Evolutionary conservation across 2,329 filamentous ascomycete species (phyloP), one percentile per base, ranked within the genome.

Genomic region (Pseudodiploospora longispora): DNA sequence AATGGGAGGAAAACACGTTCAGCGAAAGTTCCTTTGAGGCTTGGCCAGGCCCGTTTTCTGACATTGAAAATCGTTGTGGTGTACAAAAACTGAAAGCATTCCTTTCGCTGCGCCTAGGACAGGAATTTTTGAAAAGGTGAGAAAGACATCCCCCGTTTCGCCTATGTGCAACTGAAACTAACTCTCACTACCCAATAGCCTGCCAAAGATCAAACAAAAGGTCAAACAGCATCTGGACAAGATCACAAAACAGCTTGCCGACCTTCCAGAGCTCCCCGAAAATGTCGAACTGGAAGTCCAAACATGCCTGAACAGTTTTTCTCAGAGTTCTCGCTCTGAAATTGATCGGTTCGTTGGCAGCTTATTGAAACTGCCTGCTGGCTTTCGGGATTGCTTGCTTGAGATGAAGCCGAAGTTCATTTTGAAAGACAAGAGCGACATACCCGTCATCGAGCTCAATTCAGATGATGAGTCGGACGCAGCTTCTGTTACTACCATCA

Each of bases 251-350:
- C 66, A 83, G 44, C 69, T 94, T 0, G 50, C 59, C 0, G 64
- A 63, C 0, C 71, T 90, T 0, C 85, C 85, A 0, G 82, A 87
- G 33, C 74, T 86, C 0, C 83, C 84, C 0, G 63, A 68, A 0
- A 86, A 88, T 36, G 76, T 88, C 0, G 74, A 81, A n/a, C 68
- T 81, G 0, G 77, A 81, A 7, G 72, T 94, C 0, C 73, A 74
- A 19, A 72, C 74, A 2, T 76, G 78, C 8, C 59, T 91, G 0
- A 67, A 69, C 9, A 66, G 65, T 0, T 82, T 91, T 48, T 72
- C 76, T 0, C 63, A 68, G 0, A 68, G 73, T 4, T 63, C 67
- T 0, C 67, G 80, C 1, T 63, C 86, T 5, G 67, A 74, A 19
- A 72, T 72, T 34, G 66, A 69, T 4, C 59, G 67, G 1, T 77